Conservation (phyloP, 805 yeast species). For the Yarrowia sp. region DNA sequence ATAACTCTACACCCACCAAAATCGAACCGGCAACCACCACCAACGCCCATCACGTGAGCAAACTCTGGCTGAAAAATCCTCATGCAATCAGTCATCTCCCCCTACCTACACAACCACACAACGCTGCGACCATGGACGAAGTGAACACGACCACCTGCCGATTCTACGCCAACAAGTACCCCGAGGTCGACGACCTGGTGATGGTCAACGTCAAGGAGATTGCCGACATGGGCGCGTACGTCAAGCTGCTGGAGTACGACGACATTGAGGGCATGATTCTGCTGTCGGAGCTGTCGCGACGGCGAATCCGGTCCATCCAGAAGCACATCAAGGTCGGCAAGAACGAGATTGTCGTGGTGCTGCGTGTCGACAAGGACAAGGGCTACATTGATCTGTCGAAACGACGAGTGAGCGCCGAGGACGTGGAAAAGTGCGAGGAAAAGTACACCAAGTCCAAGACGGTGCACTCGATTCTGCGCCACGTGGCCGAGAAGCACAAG, state of each 20-base stretch:
- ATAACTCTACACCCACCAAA: no score
- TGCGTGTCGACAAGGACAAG: conserved; percentile 97
- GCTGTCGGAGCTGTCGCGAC: conserved; percentile 93
- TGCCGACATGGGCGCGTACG: conserved; percentile 99
- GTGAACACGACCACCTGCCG: conserved; percentile 77
- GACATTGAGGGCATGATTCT: conserved; percentile 99
- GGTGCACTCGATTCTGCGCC: conserved; percentile 96
- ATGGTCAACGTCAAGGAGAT: conserved; percentile 92
- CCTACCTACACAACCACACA: neutral
- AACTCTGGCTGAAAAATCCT: conserved; percentile 16
- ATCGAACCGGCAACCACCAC: neutral
- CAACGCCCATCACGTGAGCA: neutral
- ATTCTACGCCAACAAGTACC: conserved; percentile 97
- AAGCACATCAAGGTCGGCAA: conserved; percentile 97
- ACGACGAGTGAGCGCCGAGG: conserved; percentile 98
- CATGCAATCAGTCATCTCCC: conserved; percentile 12
- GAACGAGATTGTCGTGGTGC: conserved; percentile 96
- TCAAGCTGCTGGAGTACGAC: conserved; percentile 93
- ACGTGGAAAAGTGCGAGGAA: conserved; percentile 96
- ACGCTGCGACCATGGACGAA: conserved; percentile 42
- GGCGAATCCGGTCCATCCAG: conserved; percentile 98
- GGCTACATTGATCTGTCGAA: conserved; percentile 97
- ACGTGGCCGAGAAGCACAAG: conserved; percentile 96
- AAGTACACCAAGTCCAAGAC: conserved; percentile 96
- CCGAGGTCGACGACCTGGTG: conserved; percentile 98